Percentiles rank a stretch among this genome's conserved stretches.
phyloP scores from a whole-genome alignment of 768 basidiomycete species.

The Lactifluus volemus region DNA sequence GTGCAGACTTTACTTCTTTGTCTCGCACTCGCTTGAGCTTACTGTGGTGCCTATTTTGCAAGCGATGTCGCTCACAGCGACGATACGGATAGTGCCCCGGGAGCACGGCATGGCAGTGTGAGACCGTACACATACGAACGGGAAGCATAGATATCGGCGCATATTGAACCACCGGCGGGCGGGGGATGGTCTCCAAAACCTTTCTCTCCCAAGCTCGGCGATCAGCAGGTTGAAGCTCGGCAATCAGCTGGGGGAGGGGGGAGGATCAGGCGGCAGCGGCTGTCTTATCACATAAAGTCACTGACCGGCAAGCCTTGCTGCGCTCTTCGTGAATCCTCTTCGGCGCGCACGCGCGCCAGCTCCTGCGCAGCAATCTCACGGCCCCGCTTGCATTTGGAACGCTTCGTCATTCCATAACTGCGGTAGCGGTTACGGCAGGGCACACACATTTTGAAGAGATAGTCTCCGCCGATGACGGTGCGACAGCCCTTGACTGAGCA shows the following conservation, averaged over 20 bases:
- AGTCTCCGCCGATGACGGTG: conserved; percentile 33
- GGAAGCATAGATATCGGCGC: conserved; percentile 24
- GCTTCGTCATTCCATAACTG: conserved; percentile 45
- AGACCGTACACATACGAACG: conserved; percentile 47
- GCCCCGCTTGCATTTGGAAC: conserved; percentile 44
- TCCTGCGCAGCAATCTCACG: conserved; percentile 36
- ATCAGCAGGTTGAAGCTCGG: conserved; percentile 23
- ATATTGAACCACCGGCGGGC: conserved; percentile 8
- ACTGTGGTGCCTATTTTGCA: conserved; percentile 48
- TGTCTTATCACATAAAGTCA: not conserved
- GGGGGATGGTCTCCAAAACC: conserved; percentile 5
- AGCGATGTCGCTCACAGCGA: conserved; percentile 46
- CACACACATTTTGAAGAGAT: conserved; percentile 23
- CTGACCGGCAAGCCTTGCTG: conserved; percentile 32
- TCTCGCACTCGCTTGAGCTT: conserved; percentile 44
- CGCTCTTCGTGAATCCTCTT: conserved; percentile 32
- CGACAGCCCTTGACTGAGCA: conserved; percentile 54
- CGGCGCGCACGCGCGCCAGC: conserved; percentile 29
- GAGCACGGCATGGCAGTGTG: conserved; percentile 46
- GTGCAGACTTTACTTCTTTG: conserved; percentile 35
- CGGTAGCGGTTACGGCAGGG: conserved; percentile 42
- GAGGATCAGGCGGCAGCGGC: not conserved
- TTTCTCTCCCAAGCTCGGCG: conserved; percentile 20
- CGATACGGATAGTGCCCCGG: conserved; percentile 40
- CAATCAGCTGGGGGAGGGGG: conserved; percentile 26